phyloP scores from a whole-genome alignment of 2,329 filamentous ascomycete species.

The Penicillium sp. region DNA sequence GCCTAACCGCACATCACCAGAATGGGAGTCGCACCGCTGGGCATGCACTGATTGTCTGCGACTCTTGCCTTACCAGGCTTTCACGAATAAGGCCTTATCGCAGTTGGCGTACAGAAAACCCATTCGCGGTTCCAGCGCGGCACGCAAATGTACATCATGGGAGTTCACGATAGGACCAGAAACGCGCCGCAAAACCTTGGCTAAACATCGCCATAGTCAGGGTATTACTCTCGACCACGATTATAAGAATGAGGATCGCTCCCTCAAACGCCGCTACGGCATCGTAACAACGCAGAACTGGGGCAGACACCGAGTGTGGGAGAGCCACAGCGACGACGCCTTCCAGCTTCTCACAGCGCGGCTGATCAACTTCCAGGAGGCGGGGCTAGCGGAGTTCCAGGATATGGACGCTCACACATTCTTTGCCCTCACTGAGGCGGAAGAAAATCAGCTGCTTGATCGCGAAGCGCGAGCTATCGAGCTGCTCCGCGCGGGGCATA shows the following conservation, averaged over 20 bases:
- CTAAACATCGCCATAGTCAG: background rate
- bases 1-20: background rate
- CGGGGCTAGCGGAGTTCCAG: background rate
- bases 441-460: background rate
- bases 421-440: background rate
- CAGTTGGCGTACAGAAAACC: background rate
- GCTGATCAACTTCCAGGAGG: background rate
- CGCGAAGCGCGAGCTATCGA: background rate
- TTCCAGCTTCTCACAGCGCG: background rate
- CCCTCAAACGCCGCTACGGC: background rate
- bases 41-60: background rate
- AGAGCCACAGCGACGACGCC: background rate
- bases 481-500: background rate
- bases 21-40: slow-evolving; percentile 6
- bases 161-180: background rate
- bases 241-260: background rate
- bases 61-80: background rate
- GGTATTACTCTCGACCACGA: background rate
- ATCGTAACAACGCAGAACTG: background rate
- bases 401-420: background rate
- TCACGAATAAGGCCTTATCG: background rate
- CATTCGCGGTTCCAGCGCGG: background rate
- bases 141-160: background rate
- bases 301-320: background rate
- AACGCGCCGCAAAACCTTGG: background rate